Percentiles rank a stretch among this genome's conserved stretches.
Conservation (phyloP, 805 yeast genomes). For the Ogataea henricii region DNA sequence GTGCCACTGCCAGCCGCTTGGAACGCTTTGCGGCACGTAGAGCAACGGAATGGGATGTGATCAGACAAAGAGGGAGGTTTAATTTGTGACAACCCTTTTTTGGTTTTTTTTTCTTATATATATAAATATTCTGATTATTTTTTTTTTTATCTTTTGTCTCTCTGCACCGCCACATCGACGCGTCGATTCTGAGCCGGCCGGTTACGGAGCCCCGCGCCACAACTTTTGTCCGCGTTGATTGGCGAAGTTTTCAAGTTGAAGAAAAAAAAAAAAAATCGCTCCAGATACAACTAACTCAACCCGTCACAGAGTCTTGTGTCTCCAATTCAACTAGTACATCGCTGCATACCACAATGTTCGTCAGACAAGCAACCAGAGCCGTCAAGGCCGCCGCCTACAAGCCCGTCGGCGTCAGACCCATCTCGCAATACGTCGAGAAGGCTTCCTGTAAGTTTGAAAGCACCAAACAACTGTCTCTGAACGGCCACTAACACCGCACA, state of each 20-base stretch:
- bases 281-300: background rate
- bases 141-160: too few species aligned
- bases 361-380: slow-evolving; percentile 36
- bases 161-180: background rate
- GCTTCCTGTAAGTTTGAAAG: slow-evolving; percentile 39
- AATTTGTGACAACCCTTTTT: too few species aligned
- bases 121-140: too few species aligned
- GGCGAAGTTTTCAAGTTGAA: slow-evolving; percentile 17
- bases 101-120: background rate
- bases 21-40: too few species aligned
- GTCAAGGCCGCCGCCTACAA: slow-evolving; percentile 29
- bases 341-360: slow-evolving; percentile 30
- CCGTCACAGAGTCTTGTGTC: background rate
- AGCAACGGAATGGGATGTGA: too few species aligned
- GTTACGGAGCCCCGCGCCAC: slow-evolving; percentile 14
- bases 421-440: slow-evolving; percentile 39
- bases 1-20: too few species aligned
- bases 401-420: slow-evolving; percentile 39
- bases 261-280: slow-evolving; percentile 5
- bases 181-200: background rate
- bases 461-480: background rate
- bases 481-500: slow-evolving; percentile 14
- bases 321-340: background rate
- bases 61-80: too few species aligned
- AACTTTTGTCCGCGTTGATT: slow-evolving; percentile 17